Conservation (phyloP, 495 filamentous ascomycete genomes). For the Penicillium roqueforti region DNA sequence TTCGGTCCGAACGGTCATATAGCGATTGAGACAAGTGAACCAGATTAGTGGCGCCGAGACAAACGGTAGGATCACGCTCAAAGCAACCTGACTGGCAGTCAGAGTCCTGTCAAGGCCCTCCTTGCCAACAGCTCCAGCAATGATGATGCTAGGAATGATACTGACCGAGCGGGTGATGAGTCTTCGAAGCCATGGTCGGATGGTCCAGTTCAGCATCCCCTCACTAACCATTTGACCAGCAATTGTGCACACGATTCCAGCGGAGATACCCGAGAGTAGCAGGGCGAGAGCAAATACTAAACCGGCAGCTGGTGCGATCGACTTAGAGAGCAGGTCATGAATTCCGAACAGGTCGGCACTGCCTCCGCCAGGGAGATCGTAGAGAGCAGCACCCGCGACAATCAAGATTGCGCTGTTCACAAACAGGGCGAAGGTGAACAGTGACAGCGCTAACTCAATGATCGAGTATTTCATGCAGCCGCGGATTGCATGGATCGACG, state of each 20-base stretch:
- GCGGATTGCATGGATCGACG: constrained; percentile 71
- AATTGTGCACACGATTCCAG: constrained; percentile 81
- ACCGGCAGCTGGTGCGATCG: constrained; percentile 67
- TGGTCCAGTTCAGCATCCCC: constrained; percentile 67
- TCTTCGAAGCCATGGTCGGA: constrained; percentile 67
- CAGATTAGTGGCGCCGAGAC: constrained; percentile 79
- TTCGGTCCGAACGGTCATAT: constrained; percentile 64
- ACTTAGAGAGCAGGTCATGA: constrained; percentile 64
- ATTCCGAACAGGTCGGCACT: constrained; percentile 79
- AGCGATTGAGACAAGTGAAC: constrained; percentile 76
- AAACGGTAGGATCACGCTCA: constrained; percentile 79
- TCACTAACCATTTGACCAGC: constrained; percentile 81
- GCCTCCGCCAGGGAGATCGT: constrained; percentile 48
- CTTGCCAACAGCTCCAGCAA: constrained; percentile 71
- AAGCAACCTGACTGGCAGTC: constrained; percentile 72
- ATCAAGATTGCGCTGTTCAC: constrained; percentile 91
- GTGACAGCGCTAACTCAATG: constrained; percentile 65
- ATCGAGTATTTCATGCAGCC: constrained; percentile 79
- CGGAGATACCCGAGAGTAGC: constrained; percentile 69
- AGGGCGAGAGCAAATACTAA: constrained; percentile 75
- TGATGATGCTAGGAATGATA: constrained; percentile 77
- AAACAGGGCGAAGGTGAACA: constrained; percentile 93
- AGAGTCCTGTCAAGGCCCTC: constrained; percentile 69
- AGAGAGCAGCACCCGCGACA: constrained; percentile 77
- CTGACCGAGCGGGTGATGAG: constrained; percentile 68